Base-by-base conservation (phyloP, 352 stramenopile genomes). In the Phytophthora sp. region DNA sequence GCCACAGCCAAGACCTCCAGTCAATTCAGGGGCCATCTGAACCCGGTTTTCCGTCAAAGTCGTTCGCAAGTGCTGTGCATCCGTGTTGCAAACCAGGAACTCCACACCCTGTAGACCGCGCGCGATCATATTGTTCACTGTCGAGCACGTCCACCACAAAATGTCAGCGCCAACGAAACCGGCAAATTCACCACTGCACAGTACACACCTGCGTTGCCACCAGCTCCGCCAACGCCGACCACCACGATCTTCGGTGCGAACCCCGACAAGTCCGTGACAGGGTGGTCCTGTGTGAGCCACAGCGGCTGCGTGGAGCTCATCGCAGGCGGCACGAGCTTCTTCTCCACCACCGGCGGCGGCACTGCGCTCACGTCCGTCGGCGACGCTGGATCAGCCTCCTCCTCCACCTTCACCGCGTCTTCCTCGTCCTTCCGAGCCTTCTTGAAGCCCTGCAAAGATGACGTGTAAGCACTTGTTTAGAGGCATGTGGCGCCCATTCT, bases 21-120 rank as follows among this genome's bases (percentile, higher is more conserved):
- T 97, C 54, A 97, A 68, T 24, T 95, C 86, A 12, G 90, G 88
- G 3, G 83, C 84, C 87, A 95, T 95, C 62, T 97, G 90, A 59
- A 97, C 74, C 43, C 90, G 86, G 64, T 97, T 97, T 52, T 97
- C 89, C 21, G 90, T 97, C 31, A 97, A 65, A 12, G 87, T 96
- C 49, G 88, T 96, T 54, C 88, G 88, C 53, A 97, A 66, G 46
- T 97, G 90, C 79, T 97, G 90, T 31, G 90, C 87, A 45, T 97
- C 90, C 35, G 90, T 97, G 73, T 97, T 97, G 77, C 90, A 97
- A 26, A 97, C 90, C 30, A 97, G 69, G 41, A 95, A 95, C 55
- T 95, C 85, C 23, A 95, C 87, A 39, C 87, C 87, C 60, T 94
- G 76, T 13, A 95, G 66, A 2, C 84, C 87, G 26, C 85, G 82